Conservation (phyloP, 176 grass and related monocot genomes). For the Bromus sterilis region DNA sequence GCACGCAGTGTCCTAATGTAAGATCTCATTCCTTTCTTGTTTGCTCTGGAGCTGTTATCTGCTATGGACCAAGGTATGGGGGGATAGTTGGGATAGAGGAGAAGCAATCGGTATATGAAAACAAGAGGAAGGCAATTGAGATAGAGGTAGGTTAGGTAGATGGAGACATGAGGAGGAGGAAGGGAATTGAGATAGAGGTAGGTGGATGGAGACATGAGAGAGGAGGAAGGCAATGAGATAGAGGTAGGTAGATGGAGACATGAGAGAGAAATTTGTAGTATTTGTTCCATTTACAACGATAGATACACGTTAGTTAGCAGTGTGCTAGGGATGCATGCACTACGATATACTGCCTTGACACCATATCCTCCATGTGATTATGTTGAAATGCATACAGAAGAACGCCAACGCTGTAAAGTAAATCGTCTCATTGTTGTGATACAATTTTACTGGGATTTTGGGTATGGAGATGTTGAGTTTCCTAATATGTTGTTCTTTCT, state of each 20-base stretch:
- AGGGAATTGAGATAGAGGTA: not conserved
- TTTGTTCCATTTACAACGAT: constrained; percentile 9
- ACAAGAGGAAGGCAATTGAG: not conserved
- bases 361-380: constrained; percentile 7
- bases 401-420: not conserved
- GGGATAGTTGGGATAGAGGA: not conserved
- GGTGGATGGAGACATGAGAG: too few relatives aligned
- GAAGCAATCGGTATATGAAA: not conserved
- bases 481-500: constrained; percentile 28
- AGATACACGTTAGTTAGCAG: not conserved
- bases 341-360: not conserved
- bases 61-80: not conserved
- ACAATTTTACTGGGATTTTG: not conserved
- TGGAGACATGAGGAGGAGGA: constrained; percentile 1
- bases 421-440: constrained; percentile 11
- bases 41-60: not conserved
- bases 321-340: not conserved
- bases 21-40: constrained; percentile 27
- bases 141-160: not conserved
- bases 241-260: not conserved
- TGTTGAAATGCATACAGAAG: not conserved
- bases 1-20: constrained; percentile 85
- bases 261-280: not conserved
- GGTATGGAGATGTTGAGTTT: not conserved
- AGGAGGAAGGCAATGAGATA: not conserved